Conservation (phyloP, 2,329 filamentous ascomycete species). For the Venturia nashicola region DNA sequence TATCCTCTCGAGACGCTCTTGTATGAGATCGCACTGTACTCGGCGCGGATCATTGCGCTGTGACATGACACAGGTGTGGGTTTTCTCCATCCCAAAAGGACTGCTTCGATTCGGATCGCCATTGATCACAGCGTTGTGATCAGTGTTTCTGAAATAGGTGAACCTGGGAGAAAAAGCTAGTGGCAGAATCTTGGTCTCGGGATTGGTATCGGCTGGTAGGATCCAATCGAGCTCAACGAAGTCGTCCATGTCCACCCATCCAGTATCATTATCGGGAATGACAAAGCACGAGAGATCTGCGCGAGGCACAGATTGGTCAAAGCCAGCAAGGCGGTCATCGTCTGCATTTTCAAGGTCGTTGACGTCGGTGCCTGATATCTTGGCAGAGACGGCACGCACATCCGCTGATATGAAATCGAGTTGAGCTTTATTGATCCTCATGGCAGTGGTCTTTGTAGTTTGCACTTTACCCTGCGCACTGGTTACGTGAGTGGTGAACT, state of each 20-base stretch:
- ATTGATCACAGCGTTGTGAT: constrained; percentile 68
- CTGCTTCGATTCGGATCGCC: constrained; percentile 76
- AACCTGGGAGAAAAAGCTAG: constrained; percentile 87
- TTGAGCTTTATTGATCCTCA: constrained; percentile 92
- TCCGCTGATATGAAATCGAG: constrained; percentile 86
- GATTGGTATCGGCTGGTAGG: constrained; percentile 75
- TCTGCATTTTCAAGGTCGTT: constrained; percentile 59
- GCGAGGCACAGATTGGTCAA: constrained; percentile 38
- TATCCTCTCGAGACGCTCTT: constrained; percentile 66
- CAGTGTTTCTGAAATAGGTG: constrained; percentile 94
- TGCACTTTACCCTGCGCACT: constrained; percentile 51
- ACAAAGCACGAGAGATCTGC: constrained; percentile 73
- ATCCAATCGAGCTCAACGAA: constrained; percentile 98
- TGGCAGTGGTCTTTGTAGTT: constrained; percentile 72
- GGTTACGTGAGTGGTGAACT: constrained; percentile 72
- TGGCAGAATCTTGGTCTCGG: constrained; percentile 87
- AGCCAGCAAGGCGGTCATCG: constrained; percentile 48
- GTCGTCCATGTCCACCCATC: constrained; percentile 99
- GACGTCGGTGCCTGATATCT: constrained; percentile 65
- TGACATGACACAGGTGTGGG: constrained; percentile 92
- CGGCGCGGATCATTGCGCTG: constrained; percentile 59
- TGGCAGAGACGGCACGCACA: constrained; percentile 84
- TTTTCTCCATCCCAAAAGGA: constrained; percentile 84
- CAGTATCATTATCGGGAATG: constrained; percentile 89
- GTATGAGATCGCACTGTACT: constrained; percentile 78